Base-by-base conservation (phyloP, 2,329 filamentous ascomycete genomes). In the Fusarium sp. region DNA sequence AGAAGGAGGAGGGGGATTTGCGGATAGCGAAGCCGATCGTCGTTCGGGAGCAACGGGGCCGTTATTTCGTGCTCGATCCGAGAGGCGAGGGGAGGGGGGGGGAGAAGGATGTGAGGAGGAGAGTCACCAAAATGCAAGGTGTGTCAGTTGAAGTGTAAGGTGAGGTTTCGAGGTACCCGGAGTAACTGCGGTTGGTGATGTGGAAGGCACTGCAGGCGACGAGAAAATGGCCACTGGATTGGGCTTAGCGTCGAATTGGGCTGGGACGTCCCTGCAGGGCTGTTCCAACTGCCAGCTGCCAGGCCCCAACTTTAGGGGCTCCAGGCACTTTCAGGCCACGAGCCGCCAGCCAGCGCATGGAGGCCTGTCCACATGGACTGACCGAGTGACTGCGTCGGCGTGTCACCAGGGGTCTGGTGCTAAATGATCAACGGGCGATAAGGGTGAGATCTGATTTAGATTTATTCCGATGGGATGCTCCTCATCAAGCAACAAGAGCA, bases 121-220 rank as follows among this genome's bases (percentile, higher is more conserved):
- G 51, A 62, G 51, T 56, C 62, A 64, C 69, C 68, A 61, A 65
- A 64, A 42, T 64, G 65, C 56, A 54, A 60, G 65, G 65, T 56
- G 68, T 71, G 68, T 65, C 64, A 65, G 51, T 72, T 71, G 57
- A 72, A 64, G 57, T 72, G 72, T 71, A 63, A 74, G 65, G 73
- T 74, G 67, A 72, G 64, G 67, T 67, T 67, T 61, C 62, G 49
- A 71, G 55, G 62, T 64, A 71, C 68, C 70, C 64, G 72, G 71
- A 70, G 58, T 68, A 70, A 74, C 72, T 76, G 72, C 76, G 76
- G 75, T 70, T 72, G 67, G 73, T 73, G 76, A 73, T 76, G 74
- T 73, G 73, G 71, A 70, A 72, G 68, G 70, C 40, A 40, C 18
- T 20, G 40, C 50, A 69, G 58, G 63, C 50, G 61, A 56, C 63